Evolutionary conservation across 352 stramenopile species (phyloP).

Genomic region (Globisporangium uncinulatum): DNA sequence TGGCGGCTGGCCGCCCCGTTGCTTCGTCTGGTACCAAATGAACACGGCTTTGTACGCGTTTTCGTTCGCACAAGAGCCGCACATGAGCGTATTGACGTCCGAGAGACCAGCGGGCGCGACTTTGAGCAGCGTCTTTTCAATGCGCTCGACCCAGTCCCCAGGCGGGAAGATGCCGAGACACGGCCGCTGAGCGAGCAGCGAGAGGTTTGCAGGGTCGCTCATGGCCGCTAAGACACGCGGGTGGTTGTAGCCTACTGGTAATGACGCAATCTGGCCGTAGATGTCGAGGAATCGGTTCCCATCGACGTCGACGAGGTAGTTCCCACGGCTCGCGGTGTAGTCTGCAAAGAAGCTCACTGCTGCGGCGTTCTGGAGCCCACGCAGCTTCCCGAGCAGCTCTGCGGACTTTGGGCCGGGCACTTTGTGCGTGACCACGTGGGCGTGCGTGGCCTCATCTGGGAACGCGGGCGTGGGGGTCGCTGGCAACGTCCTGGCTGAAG

Average conservation of each 20-base stretch:
- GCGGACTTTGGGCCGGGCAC: conserved; percentile 67
- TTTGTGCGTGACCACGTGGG: conserved; percentile 41
- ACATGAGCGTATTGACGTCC: conserved; percentile 85
- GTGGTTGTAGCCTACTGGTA: conserved; percentile 86
- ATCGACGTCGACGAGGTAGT: conserved; percentile 84
- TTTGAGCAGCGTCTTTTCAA: conserved; percentile 54
- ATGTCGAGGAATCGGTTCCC: conserved; percentile 82
- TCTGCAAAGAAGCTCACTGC: conserved; percentile 77
- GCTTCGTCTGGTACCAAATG: conserved; percentile 82
- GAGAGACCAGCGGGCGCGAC: conserved; percentile 46
- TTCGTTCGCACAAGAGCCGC: conserved; percentile 82
- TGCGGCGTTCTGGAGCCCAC: conserved; percentile 54
- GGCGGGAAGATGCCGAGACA: conserved; percentile 75
- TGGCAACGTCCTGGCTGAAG: conserved; percentile 14
- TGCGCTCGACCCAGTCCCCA: conserved; percentile 65
- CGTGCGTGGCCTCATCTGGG: conserved; percentile 47
- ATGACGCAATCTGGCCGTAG: conserved; percentile 80
- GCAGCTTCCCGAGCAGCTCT: conserved; percentile 42
- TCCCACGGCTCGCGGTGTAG: conserved; percentile 67
- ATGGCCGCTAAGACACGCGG: conserved; percentile 63
- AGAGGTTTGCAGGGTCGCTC: conserved; percentile 49
- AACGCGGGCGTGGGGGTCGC: conserved; percentile 52
- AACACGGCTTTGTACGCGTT: conserved; percentile 87
- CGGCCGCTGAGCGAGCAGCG: conserved; percentile 66
- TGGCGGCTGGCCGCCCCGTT: conserved; percentile 47